Evolutionary conservation across 441 rosid species (phyloP), one percentile per base, ranked within the genome.

Genomic region (Aleurites moluccanus): DNA sequence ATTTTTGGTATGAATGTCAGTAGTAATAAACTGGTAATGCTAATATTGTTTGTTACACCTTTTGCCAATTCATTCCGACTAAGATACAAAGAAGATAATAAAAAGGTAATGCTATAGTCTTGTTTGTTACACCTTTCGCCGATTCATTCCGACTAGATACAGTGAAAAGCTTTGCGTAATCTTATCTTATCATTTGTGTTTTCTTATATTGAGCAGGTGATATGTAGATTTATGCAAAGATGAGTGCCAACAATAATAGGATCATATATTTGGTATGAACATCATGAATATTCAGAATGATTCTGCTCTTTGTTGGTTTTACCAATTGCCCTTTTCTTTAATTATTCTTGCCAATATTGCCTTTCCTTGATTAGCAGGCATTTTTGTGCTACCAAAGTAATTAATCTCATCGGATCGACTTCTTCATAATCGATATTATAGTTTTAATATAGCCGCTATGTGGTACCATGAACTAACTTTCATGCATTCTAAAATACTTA

Each of bases 1-100:
- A 59, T 74, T 35, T 72, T 61, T 73, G 80, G 83, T 60, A 80
- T 38, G 1, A 40, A 55, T 14, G 53, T 45, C 8, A 56, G 0
- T 44, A 33, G 5, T 35, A n/a, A 60, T 42, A 33, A 68, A 63
- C 2, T 16, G 72, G 14, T 38, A 28, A 3, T 11, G 16, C 50
- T 40, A 44, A 7, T 45, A 49, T 75, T 0, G 33, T 30, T 38
- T 4, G 13, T 45, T 45, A 44, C 33, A 64, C 25, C 23, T n/a
- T 59, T 42, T 4, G 5, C 56, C 63, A 18, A 57, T 57, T 33
- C 40, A 28, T 47, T 18, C 18, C 13, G 63, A 10, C 40, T 18
- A n/a, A 2, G 23, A 25, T 21, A 27, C 59, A 45, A 15, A n/a
- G 40, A 25, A 10, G n/a, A 21, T 2, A 20, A 2, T 2, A 20